These are phyloP conservation scores for Mucor velutinosus DNA, from an alignment of 371 early-diverging fungal species.

Conservation along the genomic window DNA sequence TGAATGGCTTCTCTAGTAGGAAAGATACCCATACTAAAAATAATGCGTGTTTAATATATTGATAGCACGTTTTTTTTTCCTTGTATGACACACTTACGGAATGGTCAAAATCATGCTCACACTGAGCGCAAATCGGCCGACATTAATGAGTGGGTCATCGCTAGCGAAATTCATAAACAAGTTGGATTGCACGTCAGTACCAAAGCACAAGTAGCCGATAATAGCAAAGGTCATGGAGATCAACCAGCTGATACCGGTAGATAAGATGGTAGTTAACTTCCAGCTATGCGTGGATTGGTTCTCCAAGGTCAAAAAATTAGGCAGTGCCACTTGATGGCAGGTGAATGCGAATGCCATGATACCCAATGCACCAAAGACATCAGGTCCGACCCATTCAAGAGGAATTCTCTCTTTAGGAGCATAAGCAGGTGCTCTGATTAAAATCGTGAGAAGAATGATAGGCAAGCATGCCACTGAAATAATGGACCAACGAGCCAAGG, in stretches of 20 bases:
- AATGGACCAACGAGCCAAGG: constrained; percentile 59
- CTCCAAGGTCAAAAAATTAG: constrained; percentile 52
- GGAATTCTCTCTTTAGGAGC: constrained; percentile 44
- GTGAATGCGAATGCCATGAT: constrained; percentile 70
- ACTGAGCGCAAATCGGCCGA: constrained; percentile 57
- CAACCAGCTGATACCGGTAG: constrained; percentile 50
- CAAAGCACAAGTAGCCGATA: constrained; percentile 61
- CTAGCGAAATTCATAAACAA: constrained; percentile 60
- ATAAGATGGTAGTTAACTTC: constrained; percentile 46
- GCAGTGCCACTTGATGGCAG: constrained; percentile 61
- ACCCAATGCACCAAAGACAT: constrained; percentile 59
- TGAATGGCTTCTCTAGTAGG: constrained; percentile 59
- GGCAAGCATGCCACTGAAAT: constrained; percentile 58
- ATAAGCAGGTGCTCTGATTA: constrained; percentile 56
- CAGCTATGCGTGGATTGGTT: constrained; percentile 50
- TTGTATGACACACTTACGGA: constrained; percentile 37
- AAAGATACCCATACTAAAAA: constrained; percentile 44
- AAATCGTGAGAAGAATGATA: constrained; percentile 50
- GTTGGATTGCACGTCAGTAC: constrained; percentile 53
- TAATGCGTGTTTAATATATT: neutral
- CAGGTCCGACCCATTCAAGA: constrained; percentile 48
- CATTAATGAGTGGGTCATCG: constrained; percentile 54
- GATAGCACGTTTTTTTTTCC: neutral
- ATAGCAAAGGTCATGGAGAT: constrained; percentile 60
- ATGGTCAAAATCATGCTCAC: constrained; percentile 59